A percentile compares a stretch with the other conserved stretches of the same genome.
phyloP scores from a whole-genome alignment of 768 basidiomycete species.

The Russula dissimulans region DNA sequence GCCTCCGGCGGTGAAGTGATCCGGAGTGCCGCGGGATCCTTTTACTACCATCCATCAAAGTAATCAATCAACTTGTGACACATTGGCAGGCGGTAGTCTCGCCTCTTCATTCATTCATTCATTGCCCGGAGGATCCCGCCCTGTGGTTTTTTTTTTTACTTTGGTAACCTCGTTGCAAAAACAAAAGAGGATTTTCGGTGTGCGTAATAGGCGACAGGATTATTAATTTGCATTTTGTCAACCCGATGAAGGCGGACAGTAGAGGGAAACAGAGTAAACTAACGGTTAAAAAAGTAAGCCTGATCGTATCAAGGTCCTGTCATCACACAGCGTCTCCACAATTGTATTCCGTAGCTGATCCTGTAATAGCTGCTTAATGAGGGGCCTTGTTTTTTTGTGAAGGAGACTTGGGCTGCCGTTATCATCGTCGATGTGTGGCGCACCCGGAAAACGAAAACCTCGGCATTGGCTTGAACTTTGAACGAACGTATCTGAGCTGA shows the following conservation, averaged over 20 bases:
- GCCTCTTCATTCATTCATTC: background rate
- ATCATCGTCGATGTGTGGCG: no score
- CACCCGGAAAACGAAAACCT: no score
- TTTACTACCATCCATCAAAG: background rate
- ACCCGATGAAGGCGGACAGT: conserved; percentile 6
- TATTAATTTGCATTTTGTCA: background rate
- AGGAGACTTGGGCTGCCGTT: no score
- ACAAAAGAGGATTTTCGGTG: background rate
- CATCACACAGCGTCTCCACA: background rate
- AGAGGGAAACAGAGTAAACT: background rate
- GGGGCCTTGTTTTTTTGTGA: no score
- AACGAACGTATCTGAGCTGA: no score
- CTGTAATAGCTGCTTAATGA: no score
- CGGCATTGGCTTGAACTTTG: no score
- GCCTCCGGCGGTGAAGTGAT: background rate
- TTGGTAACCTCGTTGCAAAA: background rate
- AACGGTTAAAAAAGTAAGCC: background rate
- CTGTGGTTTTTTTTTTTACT: background rate
- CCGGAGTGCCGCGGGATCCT: conserved; percentile 12
- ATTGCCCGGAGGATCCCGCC: background rate
- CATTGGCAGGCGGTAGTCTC: background rate
- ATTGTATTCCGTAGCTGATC: background rate
- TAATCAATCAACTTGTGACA: background rate
- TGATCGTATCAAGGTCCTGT: background rate
- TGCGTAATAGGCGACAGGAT: background rate